Evolutionary conservation across 306 rosid genomes (phyloP), one percentile per base, ranked within the genome.

Genomic region (Ammopiptanthus mongolicus): DNA sequence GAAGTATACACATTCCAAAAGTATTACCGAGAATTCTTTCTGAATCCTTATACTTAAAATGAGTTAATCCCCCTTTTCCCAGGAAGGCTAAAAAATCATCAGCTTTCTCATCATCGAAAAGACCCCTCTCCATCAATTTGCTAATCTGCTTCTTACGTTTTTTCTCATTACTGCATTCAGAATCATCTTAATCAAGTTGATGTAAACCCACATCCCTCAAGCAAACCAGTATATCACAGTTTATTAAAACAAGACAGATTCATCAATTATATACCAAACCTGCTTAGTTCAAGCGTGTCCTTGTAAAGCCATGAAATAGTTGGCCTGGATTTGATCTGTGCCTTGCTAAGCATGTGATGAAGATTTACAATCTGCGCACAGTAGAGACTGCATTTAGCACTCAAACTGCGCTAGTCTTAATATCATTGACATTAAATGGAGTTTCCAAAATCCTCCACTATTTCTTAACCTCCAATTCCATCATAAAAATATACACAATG

Each of bases 1-100:
- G 96, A 68, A 95, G 97, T 77, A 91, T 74, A 65, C 98, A 95
- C 98, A 95, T 95, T 59, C 98, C 97, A 73, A 82, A 95, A 19
- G 98, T 95, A 75, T 91, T 90, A 42, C 98, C 98, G 42, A 95
- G 93, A 86, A 95, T 46, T 79, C 87, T 86, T 55, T 95, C 97
- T 0, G 98, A 95, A 57, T 95, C 91, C 83, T 87, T 88, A 80
- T 91, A 95, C 42, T 83, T 63, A 79, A 96, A 90, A 81, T 91
- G 85, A 8, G 93, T 88, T 69, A 95, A 18, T 53, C 88, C 96
- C 37, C 91, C 88, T 61, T 87, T 86, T 83, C 86, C 90, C 23
- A 87, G 55, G 53, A 95, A 95, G 82, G 91, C 85, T 4, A 91
- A 83, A 81, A 90, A 91, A 5, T 93, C 80, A 81, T 95, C 97